phyloP scores from a whole-genome alignment of 768 basidiomycete species.

The Albatrellus ellisii region DNA sequence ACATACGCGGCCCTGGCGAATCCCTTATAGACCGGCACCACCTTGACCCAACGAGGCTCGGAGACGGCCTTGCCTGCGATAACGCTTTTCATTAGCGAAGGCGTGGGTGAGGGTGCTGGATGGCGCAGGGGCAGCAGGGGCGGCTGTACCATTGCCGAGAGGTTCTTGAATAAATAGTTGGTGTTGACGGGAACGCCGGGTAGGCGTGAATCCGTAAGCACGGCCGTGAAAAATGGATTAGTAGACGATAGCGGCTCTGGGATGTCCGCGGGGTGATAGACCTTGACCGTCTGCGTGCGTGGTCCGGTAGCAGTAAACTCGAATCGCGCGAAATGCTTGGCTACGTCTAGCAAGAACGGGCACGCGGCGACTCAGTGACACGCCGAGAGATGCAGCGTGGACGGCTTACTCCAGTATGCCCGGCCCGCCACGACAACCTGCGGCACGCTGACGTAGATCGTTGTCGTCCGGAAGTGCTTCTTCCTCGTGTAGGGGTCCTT shows the following conservation, averaged over 20 bases:
- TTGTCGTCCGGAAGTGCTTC: constrained; percentile 3
- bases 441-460: constrained; percentile 7
- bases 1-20: constrained; percentile 6
- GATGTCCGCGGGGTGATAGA: neutral
- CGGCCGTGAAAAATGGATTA: constrained; percentile 9
- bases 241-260: neutral
- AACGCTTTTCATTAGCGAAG: neutral
- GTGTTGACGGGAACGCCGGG: constrained; percentile 4
- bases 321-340: constrained; percentile 9
- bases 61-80: neutral
- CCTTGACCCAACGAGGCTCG: too few species aligned
- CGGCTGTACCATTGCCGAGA: constrained; percentile 6
- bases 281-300: neutral
- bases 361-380: too few species aligned
- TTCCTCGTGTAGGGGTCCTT: neutral
- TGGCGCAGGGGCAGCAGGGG: neutral
- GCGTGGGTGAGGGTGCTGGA: neutral
- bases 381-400: too few species aligned
- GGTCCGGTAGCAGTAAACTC: neutral
- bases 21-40: constrained; percentile 5
- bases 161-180: neutral
- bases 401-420: constrained; percentile 7
- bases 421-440: constrained; percentile 8
- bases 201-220: constrained; percentile 6
- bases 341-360: too few species aligned